phyloP scores from a whole-genome alignment of 331 rosid species.

The Acacia pycnantha region DNA sequence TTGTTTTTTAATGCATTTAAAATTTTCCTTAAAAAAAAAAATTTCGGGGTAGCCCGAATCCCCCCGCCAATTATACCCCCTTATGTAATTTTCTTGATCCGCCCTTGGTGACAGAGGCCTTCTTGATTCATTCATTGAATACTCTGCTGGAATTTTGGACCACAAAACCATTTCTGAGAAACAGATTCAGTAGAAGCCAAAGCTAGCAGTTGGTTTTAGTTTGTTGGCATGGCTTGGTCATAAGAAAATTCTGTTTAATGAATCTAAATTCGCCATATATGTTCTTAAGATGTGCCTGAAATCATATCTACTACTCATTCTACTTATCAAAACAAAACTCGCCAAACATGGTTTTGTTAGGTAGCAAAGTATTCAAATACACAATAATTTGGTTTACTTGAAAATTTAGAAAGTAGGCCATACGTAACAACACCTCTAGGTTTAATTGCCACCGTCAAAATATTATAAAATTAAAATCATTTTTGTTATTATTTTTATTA shows the following conservation, averaged over 20 bases:
- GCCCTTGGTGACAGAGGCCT: slow-evolving; percentile 22
- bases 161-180: slow-evolving; percentile 23
- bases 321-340: background rate
- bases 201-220: background rate
- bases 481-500: no score
- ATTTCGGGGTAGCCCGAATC: no score
- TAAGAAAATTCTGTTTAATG: background rate
- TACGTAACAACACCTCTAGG: background rate
- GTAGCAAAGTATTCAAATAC: background rate
- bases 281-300: background rate
- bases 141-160: slow-evolving; percentile 23
- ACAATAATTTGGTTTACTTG: background rate
- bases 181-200: background rate
- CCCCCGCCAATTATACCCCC: no score
- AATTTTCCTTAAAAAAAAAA: no score
- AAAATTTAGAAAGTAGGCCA: background rate
- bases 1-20: no score
- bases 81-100: no score
- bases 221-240: background rate
- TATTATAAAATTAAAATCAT: no score
- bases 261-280: background rate
- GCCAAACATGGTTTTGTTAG: background rate
- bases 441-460: no score
- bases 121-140: slow-evolving; percentile 14
- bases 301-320: background rate